Percentiles rank a stretch among this genome's conserved stretches.
Conservation (phyloP, 1,284 basidiomycete genomes). For the Apiotrichum mycotoxinovorans region DNA sequence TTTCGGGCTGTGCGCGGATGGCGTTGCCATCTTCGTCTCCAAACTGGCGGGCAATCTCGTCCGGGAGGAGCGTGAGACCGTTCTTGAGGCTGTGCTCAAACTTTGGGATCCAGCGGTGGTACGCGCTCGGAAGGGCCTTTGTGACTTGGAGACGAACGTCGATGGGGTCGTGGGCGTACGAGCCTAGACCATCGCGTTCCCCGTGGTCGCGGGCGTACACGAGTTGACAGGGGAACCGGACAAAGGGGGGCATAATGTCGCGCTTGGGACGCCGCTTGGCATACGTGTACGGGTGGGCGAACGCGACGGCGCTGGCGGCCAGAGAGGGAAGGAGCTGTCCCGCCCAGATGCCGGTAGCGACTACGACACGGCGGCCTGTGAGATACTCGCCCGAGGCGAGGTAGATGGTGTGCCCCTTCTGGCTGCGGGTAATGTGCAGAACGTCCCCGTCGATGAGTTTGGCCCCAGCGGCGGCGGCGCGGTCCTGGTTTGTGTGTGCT, state of each 20-base stretch:
- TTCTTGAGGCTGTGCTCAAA: conserved; percentile 19
- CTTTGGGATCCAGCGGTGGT: conserved; percentile 18
- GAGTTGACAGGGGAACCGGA: conserved; percentile 25
- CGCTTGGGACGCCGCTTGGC: not conserved
- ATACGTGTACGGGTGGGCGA: conserved; percentile 30
- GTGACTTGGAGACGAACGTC: not conserved
- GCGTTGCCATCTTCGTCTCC: not conserved
- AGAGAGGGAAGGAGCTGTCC: conserved; percentile 23
- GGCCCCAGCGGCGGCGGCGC: conserved; percentile 15
- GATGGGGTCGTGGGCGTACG: conserved; percentile 26
- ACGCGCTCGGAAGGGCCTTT: conserved; percentile 9
- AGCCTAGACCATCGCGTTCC: conserved; percentile 25
- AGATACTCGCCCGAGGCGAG: not conserved
- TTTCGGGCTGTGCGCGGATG: not conserved
- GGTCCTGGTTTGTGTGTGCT: conserved; percentile 14
- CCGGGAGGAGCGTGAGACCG: conserved; percentile 16
- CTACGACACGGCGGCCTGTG: conserved; percentile 15
- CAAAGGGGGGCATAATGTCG: conserved; percentile 16
- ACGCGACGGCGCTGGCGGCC: conserved; percentile 12
- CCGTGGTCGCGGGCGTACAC: conserved; percentile 35
- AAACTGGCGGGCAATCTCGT: conserved; percentile 13
- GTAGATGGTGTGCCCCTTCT: not conserved
- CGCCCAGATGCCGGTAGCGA: conserved; percentile 31
- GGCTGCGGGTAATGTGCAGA: not conserved
- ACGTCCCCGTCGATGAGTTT: conserved; percentile 17